Percentiles rank a stretch among this genome's conserved stretches.
Conservation (phyloP, 176 grass and related monocot genomes). For the Zoysia pacifica region DNA sequence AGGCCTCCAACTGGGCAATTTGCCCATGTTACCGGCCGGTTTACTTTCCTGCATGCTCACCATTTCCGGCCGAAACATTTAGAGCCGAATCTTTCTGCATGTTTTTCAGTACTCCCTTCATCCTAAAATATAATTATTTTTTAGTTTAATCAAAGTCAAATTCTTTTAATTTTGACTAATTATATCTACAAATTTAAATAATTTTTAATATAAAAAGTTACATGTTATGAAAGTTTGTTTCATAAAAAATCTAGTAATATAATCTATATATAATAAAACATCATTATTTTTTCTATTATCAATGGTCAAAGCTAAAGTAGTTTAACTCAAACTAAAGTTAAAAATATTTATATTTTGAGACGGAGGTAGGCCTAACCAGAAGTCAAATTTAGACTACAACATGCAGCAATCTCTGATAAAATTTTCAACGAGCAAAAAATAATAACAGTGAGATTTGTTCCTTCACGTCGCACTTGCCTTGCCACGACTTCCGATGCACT, state of each 20-base stretch:
- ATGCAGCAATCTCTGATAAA: constrained; percentile 21
- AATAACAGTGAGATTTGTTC: constrained; percentile 6
- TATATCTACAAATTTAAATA: too few species aligned
- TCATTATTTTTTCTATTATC: too few species aligned
- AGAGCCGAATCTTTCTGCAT: constrained; percentile 27
- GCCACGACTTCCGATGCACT: constrained; percentile 19
- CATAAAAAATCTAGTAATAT: too few species aligned
- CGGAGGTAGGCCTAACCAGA: background rate
- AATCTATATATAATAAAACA: too few species aligned
- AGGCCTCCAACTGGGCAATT: constrained; percentile 27
- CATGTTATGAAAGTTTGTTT: too few species aligned
- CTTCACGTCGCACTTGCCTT: constrained; percentile 37
- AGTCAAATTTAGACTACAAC: background rate
- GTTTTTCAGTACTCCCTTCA: background rate
- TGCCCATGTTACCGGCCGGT: constrained; percentile 46
- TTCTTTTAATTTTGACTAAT: too few species aligned
- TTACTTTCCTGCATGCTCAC: constrained; percentile 5
- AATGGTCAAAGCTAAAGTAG: too few species aligned
- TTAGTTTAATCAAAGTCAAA: too few species aligned
- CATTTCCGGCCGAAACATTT: constrained; percentile 30
- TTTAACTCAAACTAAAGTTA: too few species aligned
- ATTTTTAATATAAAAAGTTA: too few species aligned
- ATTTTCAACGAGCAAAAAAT: background rate
- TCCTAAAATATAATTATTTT: too few species aligned
- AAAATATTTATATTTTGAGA: too few species aligned